Conservation (phyloP, 441 rosid genomes). For the Bocquillonia castaneifolia region DNA sequence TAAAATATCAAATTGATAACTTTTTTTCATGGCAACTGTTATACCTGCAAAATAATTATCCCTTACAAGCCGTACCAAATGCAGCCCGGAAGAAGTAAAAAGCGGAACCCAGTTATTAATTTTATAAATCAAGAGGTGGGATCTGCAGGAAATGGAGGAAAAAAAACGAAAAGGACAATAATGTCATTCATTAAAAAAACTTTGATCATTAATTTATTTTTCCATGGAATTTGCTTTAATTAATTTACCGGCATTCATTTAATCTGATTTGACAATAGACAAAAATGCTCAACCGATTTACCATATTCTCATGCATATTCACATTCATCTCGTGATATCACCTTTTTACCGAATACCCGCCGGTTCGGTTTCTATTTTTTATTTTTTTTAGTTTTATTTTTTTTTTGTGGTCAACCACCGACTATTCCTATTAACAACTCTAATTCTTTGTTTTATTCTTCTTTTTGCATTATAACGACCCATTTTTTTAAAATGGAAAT, state of each 20-base stretch:
- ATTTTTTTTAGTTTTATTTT: neutral
- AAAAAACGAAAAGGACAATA: no score
- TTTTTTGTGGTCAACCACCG: slow-evolving; percentile 18
- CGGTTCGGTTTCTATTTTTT: neutral
- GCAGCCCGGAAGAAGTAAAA: neutral
- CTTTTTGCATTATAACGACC: slow-evolving; percentile 4
- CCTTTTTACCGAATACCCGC: slow-evolving; percentile 12
- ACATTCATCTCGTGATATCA: slow-evolving; percentile 28
- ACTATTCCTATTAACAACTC: neutral
- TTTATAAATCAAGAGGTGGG: no score
- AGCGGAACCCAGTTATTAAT: neutral
- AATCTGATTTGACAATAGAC: neutral
- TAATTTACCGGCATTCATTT: no score
- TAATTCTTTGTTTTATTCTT: neutral
- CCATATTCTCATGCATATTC: slow-evolving; percentile 26
- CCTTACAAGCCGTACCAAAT: no score
- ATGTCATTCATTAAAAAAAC: no score
- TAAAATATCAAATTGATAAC: no score
- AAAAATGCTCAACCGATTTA: neutral
- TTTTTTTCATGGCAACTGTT: no score
- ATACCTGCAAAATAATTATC: no score
- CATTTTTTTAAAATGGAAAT: neutral
- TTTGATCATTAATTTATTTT: no score
- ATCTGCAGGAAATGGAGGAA: no score
- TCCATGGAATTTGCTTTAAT: no score